These are phyloP conservation scores for Waitea zeae DNA, from an alignment of 1,284 basidiomycete species.

Conservation along the genomic window DNA sequence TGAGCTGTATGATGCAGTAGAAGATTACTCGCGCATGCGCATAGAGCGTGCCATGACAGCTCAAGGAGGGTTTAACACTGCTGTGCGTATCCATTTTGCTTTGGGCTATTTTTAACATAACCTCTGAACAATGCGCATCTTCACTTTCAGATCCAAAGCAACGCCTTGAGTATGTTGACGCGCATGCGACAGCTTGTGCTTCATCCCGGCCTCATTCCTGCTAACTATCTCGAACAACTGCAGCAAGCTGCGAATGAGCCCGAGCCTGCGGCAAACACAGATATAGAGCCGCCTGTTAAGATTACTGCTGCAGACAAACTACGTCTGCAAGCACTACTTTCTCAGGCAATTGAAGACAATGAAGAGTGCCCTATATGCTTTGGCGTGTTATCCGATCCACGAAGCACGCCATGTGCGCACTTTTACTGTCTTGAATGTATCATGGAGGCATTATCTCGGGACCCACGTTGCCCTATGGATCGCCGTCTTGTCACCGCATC, in stretches of 20 bases:
- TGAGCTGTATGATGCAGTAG: slow-evolving; percentile 63
- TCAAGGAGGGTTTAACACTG: slow-evolving; percentile 18
- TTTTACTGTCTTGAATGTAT: slow-evolving; percentile 63
- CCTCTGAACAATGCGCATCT: slow-evolving; percentile 5
- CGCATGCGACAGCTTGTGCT: slow-evolving; percentile 76
- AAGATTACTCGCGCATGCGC: slow-evolving; percentile 40
- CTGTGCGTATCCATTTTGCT: slow-evolving; percentile 17
- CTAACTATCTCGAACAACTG: slow-evolving; percentile 59
- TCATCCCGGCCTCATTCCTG: slow-evolving; percentile 64
- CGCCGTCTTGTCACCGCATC: slow-evolving; percentile 42
- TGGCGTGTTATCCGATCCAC: slow-evolving; percentile 40
- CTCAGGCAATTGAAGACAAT: slow-evolving; percentile 58
- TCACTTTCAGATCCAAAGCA: slow-evolving; percentile 50
- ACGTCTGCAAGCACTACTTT: slow-evolving; percentile 45
- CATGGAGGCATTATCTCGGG: slow-evolving; percentile 43
- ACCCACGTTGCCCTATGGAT: slow-evolving; percentile 74
- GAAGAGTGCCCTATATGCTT: slow-evolving; percentile 81
- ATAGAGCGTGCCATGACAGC: slow-evolving; percentile 38
- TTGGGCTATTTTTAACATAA: neutral
- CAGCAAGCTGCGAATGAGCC: slow-evolving; percentile 16
- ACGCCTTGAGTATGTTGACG: slow-evolving; percentile 69
- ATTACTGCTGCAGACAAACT: slow-evolving; percentile 31
- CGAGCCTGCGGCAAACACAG: slow-evolving; percentile 11
- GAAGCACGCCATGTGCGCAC: slow-evolving; percentile 70
- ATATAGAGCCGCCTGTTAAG: too few species aligned